Base-by-base conservation (phyloP, 1,139 yeast species). In the Ashbya aceris region DNA sequence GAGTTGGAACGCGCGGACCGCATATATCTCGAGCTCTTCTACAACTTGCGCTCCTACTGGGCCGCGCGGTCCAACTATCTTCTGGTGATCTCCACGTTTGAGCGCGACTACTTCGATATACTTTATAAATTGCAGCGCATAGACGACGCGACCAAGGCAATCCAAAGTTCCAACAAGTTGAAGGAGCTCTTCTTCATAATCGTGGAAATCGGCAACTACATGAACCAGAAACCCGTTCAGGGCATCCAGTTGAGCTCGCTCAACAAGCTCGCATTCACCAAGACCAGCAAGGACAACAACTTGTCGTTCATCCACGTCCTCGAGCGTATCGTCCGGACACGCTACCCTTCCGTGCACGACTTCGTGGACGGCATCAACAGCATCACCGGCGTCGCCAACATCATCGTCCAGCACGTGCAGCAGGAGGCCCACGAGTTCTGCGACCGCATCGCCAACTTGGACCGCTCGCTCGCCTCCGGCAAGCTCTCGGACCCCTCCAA, bases 151-250 rank as follows among this genome's bases (percentile, higher is more conserved):
- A 71, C 79, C 40, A 71, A 69, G 30, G 69, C 76, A 33, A 68
- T 89, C n/a, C 67, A 70, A 41, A 66, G 71, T 7, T 84, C 95
- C 0, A 70, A 70, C n/a, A 73, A 77, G 37, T 71, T 91, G 53
- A 74, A 77, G 49, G 73, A 75, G 45, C 74, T 89, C 8, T 68
- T 91, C 44, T 82, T 81, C 38, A 74, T 91, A 34, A 84, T 91
- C 41, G 72, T 87, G 49, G 81, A 83, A 13, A 80, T 91, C 46
- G 98, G 97, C 17, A 91, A 91, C 57, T 87, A 79, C 56, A 91
- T 91, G 97, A 91, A 91, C 60, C 95, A 85, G 55, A 87, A 83
- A 55, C 81, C 80, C 51, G 96, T 95, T 0, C 65, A 73, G 42
- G 98, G 97, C 1, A 87, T 91, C 66, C 80, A 77, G 53, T 67